These are phyloP conservation scores for Mycena galericulata DNA, from an alignment of 768 basidiomycete genomes.

Conservation along the genomic window DNA sequence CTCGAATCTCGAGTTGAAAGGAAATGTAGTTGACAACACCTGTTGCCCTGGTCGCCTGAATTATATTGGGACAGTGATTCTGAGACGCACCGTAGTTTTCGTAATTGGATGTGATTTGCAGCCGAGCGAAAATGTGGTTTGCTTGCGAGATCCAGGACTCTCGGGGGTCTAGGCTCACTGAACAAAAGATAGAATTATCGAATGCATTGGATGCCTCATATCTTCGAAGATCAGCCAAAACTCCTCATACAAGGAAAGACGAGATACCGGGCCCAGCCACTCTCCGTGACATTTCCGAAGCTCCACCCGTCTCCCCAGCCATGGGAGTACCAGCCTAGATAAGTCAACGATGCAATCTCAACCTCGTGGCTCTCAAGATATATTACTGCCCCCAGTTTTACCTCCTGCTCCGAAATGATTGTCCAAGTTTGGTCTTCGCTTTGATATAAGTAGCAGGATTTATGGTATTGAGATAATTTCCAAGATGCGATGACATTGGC, in stretches of 20 bases:
- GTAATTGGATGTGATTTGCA: background rate
- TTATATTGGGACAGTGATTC: background rate
- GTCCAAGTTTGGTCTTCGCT: too few relatives aligned
- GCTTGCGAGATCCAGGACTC: background rate
- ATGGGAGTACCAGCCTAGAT: background rate
- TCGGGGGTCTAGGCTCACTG: background rate
- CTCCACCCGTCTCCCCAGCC: background rate
- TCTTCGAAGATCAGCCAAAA: background rate
- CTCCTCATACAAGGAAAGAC: background rate
- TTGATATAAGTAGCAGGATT: too few relatives aligned
- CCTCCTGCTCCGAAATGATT: too few relatives aligned
- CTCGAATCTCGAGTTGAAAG: background rate
- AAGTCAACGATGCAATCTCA: background rate
- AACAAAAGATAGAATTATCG: background rate
- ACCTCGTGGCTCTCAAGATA: too few relatives aligned
- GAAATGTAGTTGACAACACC: background rate
- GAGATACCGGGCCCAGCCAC: conserved; percentile 7
- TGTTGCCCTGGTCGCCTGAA: background rate
- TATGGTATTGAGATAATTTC: too few relatives aligned
- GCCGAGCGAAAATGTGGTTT: background rate
- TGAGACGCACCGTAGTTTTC: background rate
- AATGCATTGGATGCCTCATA: background rate
- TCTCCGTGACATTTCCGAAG: background rate
- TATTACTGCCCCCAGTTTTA: too few relatives aligned
- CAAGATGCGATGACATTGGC: too few relatives aligned